phyloP scores from a whole-genome alignment of 139 green algal genomes.

The Chlorella sp. region DNA sequence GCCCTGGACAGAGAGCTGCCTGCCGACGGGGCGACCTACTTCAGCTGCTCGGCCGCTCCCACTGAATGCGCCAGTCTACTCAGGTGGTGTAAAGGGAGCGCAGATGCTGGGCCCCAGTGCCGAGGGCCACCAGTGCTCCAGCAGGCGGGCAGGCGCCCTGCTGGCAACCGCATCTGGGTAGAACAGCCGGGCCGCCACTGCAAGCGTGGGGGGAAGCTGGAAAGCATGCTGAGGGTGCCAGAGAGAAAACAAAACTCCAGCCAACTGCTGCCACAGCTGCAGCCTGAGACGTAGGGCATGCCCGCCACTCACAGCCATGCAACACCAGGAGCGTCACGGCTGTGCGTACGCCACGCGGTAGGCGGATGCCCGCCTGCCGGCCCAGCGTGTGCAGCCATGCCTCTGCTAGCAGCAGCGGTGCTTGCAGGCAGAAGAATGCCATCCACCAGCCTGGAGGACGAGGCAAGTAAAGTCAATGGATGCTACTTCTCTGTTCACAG shows the following conservation, averaged over 20 bases:
- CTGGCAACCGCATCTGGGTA: neutral
- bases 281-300: neutral
- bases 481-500: no score
- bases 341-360: neutral
- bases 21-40: no score
- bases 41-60: no score
- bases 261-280: neutral
- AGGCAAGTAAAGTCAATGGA: neutral
- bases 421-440: conserved; percentile 19
- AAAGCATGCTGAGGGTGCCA: no score
- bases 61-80: no score
- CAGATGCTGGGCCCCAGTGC: no score
- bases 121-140: no score
- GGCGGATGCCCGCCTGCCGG: neutral
- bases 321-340: neutral
- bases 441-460: conserved; percentile 4
- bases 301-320: conserved; percentile 3
- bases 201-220: neutral
- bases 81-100: no score
- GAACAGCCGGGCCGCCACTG: neutral
- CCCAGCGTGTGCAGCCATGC: neutral
- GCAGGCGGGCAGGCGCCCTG: no score
- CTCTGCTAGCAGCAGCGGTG: conserved; percentile 8
- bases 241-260: no score
- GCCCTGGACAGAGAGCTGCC: no score